phyloP scores from a whole-genome alignment of 176 grass and related monocot genomes.

The Sorghum bicolor region DNA sequence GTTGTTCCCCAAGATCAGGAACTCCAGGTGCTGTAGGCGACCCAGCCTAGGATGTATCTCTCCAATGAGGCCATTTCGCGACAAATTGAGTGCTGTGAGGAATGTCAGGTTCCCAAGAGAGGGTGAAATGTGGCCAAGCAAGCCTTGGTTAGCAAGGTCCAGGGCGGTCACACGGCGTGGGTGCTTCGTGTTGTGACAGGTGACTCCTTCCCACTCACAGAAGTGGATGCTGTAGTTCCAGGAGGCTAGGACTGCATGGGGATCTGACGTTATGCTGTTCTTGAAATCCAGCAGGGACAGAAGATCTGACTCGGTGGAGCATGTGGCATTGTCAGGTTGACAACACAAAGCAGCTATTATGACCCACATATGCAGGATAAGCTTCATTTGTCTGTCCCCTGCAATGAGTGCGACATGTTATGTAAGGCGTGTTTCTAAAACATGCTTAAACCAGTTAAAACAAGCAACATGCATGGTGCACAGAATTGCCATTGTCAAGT shows the following conservation, averaged over 20 bases:
- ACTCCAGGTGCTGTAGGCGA: neutral
- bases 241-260: neutral
- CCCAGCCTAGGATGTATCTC: neutral
- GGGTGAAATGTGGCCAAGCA: constrained; percentile 4
- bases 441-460: neutral
- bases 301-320: neutral
- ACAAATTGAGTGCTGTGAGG: constrained; percentile 17
- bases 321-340: neutral
- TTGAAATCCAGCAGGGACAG: constrained; percentile 13
- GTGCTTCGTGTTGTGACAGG: neutral
- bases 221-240: constrained; percentile 7
- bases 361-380: neutral
- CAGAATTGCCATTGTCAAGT: neutral
- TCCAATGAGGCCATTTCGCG: neutral
- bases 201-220: neutral
- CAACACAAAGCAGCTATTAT: neutral
- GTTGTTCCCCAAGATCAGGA: neutral
- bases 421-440: neutral
- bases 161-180: neutral
- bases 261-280: constrained; percentile 1
- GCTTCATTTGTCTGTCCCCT: neutral
- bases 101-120: constrained; percentile 26
- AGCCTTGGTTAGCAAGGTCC: neutral
- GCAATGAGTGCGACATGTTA: neutral
- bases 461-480: neutral